A percentile compares a stretch with the other conserved stretches of the same genome.
Evolutionary conservation across 176 grass and related monocot species (phyloP).

Genomic region (Triticum monococcum): DNA sequence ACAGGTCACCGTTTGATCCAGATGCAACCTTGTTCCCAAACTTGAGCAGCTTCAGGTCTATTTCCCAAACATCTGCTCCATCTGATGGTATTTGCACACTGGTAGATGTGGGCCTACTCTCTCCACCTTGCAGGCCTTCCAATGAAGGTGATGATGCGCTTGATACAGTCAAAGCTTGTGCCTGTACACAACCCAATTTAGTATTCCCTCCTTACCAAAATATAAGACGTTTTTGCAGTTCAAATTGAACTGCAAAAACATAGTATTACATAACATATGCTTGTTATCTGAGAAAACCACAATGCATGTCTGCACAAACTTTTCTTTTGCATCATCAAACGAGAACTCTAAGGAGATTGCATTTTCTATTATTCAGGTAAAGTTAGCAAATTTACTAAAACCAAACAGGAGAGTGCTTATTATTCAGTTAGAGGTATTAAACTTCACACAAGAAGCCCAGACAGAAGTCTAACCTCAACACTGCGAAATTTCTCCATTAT

Average conservation of each 20-base stretch:
- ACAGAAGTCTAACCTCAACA: conserved; percentile 47
- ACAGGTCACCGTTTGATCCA: conserved; percentile 81
- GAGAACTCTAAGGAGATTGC: not conserved
- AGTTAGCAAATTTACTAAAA: not conserved
- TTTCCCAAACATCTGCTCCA: conserved; percentile 78
- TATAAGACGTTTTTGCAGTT: too few species aligned
- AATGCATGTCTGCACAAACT: not conserved
- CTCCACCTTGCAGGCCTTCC: conserved; percentile 33
- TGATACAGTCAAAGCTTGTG: conserved; percentile 43
- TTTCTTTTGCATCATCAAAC: not conserved
- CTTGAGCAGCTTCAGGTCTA: conserved; percentile 66
- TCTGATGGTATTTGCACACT: conserved; percentile 82
- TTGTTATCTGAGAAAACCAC: conserved; percentile 13
- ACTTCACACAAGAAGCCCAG: not conserved
- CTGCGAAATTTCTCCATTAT: conserved; percentile 56
- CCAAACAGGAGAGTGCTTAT: not conserved
- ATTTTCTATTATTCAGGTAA: not conserved
- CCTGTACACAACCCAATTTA: conserved; percentile 27
- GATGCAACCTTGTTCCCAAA: conserved; percentile 78
- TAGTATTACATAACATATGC: not conserved
- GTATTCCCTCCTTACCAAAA: not conserved
- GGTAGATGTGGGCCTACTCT: conserved; percentile 25
- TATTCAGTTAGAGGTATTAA: not conserved
- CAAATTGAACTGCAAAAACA: too few species aligned
- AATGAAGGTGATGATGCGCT: conserved; percentile 31